A percentile compares a stretch with the other conserved stretches of the same genome.
Evolutionary conservation across 2,329 filamentous ascomycete genomes (phyloP).

Genomic region (Aureobasidium sp.): DNA sequence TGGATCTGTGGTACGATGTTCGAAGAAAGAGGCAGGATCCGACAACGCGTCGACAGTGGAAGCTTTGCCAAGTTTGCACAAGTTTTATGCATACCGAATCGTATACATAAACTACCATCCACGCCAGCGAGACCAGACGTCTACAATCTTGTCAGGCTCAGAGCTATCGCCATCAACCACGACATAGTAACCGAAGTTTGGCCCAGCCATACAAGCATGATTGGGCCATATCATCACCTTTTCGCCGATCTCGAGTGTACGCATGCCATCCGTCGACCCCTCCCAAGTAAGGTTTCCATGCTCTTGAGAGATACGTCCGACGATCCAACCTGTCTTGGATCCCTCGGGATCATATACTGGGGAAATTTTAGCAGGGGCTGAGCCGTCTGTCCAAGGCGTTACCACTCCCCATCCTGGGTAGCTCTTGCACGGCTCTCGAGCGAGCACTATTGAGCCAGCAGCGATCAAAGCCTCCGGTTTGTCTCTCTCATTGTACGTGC

Average conservation of each 20-base stretch:
- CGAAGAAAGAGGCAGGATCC: background rate
- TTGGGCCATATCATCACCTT: conserved; percentile 68
- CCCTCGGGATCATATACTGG: conserved; percentile 29
- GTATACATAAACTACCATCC: conserved; percentile 48
- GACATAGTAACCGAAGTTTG: conserved; percentile 63
- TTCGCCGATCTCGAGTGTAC: conserved; percentile 51
- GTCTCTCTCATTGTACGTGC: conserved; percentile 55
- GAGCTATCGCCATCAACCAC: conserved; percentile 56
- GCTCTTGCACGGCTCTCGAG: conserved; percentile 61
- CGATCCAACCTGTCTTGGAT: conserved; percentile 49
- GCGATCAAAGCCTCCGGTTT: conserved; percentile 59
- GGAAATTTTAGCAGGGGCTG: conserved; percentile 12
- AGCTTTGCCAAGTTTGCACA: background rate
- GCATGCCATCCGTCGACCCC: conserved; percentile 33
- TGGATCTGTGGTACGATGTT: background rate
- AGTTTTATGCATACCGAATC: background rate
- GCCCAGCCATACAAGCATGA: conserved; percentile 69
- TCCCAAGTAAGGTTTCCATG: conserved; percentile 63
- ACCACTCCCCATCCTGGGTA: conserved; percentile 66
- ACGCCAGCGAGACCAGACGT: conserved; percentile 64
- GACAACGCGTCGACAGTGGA: background rate
- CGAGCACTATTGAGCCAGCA: conserved; percentile 60
- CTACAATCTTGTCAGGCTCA: conserved; percentile 53
- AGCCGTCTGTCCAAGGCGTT: conserved; percentile 44
- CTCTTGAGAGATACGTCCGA: conserved; percentile 67